Evolutionary conservation across 768 basidiomycete species (phyloP), one percentile per base, ranked within the genome.

Genomic region (Lentinula guzmanii): DNA sequence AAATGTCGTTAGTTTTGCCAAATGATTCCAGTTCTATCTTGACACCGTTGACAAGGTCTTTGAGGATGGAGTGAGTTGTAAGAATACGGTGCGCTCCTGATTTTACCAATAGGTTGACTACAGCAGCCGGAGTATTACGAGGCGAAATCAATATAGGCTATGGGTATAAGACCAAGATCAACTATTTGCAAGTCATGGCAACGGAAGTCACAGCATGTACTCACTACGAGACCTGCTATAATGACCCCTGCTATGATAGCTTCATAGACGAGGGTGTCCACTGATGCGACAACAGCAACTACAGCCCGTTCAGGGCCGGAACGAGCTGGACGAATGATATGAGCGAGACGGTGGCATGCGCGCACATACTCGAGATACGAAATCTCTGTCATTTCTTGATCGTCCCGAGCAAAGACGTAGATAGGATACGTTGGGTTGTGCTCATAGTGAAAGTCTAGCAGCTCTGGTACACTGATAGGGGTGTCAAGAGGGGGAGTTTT

Each of bases 281-380:
- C 67, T 10, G 72, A 68, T 3, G 73, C 73, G 9, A 79, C 68
- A 6, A 81, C 64, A 0, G 73, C 77, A 4, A 80, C 61, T 3
- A 78, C 69, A 21, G 68, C 68, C 9, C 71, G 72, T n/a, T 76
- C 71, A 1, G 64, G 62, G 1, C 75, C 69, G 37, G 53, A 56
- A 2, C 75, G 70, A 16, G 64, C 63, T 0, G 78, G 79, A 15
- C 76, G 70, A 11, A 81, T 48, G 21, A 66, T 62, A 62, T 77
- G 76, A 0, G 79, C 79, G 24, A 76, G 68, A 15, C 79, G 74
- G 61, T 82, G 76, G 45, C 72, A 73, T 8, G 80, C 81, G 9
- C 76, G 74, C 16, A 71, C 74, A 63, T 81, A 82, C 57, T 82
- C 79, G 7, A 78, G 59, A 54, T 74, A 73, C 5, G 75, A 71